Evolutionary conservation across 306 rosid genomes (phyloP).

Genomic region (Acacia confusa): DNA sequence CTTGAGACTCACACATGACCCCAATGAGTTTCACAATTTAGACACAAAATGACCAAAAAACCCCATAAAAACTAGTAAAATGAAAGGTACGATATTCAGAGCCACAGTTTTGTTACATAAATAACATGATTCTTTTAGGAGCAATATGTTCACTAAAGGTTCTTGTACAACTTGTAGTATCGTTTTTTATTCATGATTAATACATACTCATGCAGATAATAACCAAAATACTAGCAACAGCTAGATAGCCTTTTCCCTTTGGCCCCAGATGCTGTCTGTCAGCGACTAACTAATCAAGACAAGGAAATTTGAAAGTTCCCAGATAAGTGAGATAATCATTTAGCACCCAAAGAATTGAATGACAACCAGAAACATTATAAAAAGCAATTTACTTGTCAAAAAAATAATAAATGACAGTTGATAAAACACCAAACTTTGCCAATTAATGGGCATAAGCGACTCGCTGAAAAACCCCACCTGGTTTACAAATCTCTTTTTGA

Average conservation of each 20-base stretch:
- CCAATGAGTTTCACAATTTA: background rate
- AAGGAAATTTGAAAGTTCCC: background rate
- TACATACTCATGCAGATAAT: background rate
- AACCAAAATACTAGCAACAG: background rate
- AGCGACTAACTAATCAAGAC: background rate
- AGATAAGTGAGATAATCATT: background rate
- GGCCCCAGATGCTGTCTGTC: background rate
- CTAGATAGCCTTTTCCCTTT: background rate
- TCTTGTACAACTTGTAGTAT: background rate
- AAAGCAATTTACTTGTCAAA: background rate
- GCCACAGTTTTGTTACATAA: too few species aligned
- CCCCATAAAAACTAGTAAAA: background rate
- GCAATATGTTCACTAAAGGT: background rate
- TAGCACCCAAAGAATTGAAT: background rate
- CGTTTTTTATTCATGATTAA: background rate
- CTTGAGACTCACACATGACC: background rate
- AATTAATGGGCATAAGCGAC: slow-evolving; percentile 4
- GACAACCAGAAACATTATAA: background rate
- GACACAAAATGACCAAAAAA: too few species aligned
- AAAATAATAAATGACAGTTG: slow-evolving; percentile 2
- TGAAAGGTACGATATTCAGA: background rate
- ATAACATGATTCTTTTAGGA: background rate
- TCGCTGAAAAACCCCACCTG: slow-evolving; percentile 56
- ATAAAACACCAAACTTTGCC: slow-evolving; percentile 1
- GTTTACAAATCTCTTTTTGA: slow-evolving; percentile 59